These are phyloP conservation scores for Gracilaria caudata DNA, from an alignment of 23 red algal species.

Conservation along the genomic window DNA sequence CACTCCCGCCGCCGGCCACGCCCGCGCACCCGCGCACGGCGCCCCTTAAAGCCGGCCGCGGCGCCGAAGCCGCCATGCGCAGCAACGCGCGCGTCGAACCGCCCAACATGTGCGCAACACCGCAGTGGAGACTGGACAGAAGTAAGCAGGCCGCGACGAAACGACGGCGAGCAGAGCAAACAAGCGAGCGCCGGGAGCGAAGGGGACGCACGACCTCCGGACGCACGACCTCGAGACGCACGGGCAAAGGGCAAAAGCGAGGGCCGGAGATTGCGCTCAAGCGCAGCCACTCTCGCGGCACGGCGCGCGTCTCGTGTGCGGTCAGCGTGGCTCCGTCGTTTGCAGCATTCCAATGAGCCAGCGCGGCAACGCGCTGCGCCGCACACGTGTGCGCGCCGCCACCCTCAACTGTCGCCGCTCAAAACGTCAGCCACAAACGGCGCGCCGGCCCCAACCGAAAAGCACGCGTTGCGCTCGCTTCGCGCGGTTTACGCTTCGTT, in stretches of 20 bases:
- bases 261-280: constrained; percentile 5
- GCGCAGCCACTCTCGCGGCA: background rate
- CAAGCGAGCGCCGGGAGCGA: background rate
- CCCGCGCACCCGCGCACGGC: background rate
- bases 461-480: background rate
- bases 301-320: constrained; percentile 27
- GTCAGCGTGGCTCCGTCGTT: background rate
- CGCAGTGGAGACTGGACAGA: background rate
- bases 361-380: background rate
- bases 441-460: background rate
- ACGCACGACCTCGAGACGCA: background rate
- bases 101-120: background rate
- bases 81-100: background rate
- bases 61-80: background rate
- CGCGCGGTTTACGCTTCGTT: background rate
- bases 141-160: background rate
- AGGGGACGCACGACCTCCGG: background rate
- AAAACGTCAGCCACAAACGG: constrained; percentile 34
- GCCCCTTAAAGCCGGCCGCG: background rate
- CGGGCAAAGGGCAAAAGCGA: too few species aligned
- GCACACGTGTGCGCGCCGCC: background rate
- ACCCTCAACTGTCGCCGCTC: background rate
- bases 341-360: background rate
- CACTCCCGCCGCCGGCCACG: background rate
- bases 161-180: too few species aligned